These are phyloP conservation scores for Naegleria fowleri DNA, from an alignment of 208 protist genomes.

Conservation along the genomic window DNA sequence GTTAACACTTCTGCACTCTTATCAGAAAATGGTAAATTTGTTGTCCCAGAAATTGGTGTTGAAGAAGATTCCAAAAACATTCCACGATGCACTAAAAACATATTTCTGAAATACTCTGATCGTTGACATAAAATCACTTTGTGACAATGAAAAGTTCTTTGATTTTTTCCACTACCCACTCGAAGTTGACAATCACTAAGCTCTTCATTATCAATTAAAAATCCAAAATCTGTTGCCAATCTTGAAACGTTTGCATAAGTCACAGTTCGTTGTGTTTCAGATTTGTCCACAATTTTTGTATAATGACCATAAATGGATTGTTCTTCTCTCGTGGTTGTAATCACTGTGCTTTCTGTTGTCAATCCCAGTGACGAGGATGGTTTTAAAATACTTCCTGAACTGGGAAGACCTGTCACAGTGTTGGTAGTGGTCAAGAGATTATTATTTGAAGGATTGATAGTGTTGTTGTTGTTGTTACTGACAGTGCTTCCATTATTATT, in stretches of 20 bases:
- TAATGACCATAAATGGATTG: not conserved
- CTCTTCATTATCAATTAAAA: not conserved
- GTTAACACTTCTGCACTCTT: not conserved
- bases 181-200: not conserved
- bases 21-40: not conserved
- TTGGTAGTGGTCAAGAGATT: too few species aligned
- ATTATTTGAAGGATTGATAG: too few species aligned
- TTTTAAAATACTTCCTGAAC: too few species aligned
- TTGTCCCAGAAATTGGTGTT: not conserved
- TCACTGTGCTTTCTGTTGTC: too few species aligned
- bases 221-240: not conserved
- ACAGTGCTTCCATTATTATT: too few species aligned
- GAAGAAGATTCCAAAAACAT: not conserved
- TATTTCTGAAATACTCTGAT: not conserved
- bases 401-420: too few species aligned
- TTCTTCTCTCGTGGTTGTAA: not conserved
- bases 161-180: not conserved
- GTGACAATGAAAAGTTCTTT: slow-evolving; percentile 6
- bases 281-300: not conserved
- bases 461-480: too few species aligned
- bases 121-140: slow-evolving; percentile 11
- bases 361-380: too few species aligned
- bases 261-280: not conserved
- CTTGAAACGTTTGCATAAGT: not conserved
- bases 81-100: not conserved